Conservation (phyloP, 768 basidiomycete genomes). For the Xanthoconium purpureum region DNA sequence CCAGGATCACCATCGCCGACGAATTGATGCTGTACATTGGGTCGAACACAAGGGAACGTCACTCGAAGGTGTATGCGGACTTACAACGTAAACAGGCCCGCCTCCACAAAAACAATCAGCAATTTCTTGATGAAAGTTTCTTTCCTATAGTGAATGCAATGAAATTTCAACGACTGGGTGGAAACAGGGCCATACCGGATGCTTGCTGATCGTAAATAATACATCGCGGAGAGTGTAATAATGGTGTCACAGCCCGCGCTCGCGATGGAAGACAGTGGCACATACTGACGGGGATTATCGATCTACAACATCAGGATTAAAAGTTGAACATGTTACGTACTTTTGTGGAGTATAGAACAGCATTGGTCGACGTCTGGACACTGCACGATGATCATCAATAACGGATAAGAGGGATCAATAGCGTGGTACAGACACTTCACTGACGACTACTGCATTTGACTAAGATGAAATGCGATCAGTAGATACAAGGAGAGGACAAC, state of each 20-base stretch:
- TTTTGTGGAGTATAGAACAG: neutral
- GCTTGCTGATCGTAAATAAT: conserved; percentile 9
- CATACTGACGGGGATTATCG: neutral
- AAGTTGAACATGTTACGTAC: neutral
- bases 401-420: neutral
- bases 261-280: neutral
- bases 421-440: conserved; percentile 1
- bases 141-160: neutral
- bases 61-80: neutral
- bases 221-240: conserved; percentile 11
- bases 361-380: neutral
- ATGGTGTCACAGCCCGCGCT: conserved; percentile 7
- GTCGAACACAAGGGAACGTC: neutral
- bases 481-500: neutral
- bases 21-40: conserved; percentile 7
- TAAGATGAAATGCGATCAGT: neutral
- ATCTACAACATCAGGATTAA: neutral
- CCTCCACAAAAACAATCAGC: conserved; percentile 7
- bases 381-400: neutral
- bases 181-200: neutral
- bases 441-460: neutral
- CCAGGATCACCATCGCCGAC: conserved; percentile 10
- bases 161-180: neutral
- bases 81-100: conserved; percentile 16
- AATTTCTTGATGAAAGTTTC: conserved; percentile 4